phyloP scores from a whole-genome alignment of 1,284 basidiomycete species.

The Fomitopsis pinicola region DNA sequence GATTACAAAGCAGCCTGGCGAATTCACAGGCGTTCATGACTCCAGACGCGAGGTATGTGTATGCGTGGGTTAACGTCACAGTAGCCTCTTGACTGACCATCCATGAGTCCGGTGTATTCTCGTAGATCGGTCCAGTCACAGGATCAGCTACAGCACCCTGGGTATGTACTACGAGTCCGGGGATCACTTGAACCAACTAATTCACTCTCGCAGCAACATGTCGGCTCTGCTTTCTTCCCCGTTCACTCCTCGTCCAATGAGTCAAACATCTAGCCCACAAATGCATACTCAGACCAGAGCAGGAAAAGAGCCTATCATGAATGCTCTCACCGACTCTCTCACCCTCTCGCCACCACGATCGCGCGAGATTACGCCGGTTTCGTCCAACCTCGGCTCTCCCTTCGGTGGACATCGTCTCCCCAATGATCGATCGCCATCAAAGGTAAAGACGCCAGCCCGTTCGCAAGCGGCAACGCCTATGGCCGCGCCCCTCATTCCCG shows the following conservation, averaged over 20 bases:
- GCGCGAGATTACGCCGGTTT: conserved; percentile 14
- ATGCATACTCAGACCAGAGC: not conserved
- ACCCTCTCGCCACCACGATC: conserved; percentile 13
- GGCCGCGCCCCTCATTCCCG: conserved; percentile 6
- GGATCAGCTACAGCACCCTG: not conserved
- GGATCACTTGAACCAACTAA: too few relatives aligned
- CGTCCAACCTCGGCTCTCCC: conserved; percentile 29
- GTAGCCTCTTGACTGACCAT: not conserved
- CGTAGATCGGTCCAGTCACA: conserved; percentile 16
- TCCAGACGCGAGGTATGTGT: conserved; percentile 41
- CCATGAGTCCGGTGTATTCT: conserved; percentile 20
- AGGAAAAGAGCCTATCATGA: conserved; percentile 1
- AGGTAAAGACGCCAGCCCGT: conserved; percentile 14
- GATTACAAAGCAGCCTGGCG: not conserved
- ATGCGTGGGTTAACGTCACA: not conserved
- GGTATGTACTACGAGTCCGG: not conserved
- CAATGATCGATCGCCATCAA: conserved; percentile 9
- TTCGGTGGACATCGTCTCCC: conserved; percentile 21
- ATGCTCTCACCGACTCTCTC: conserved; percentile 9
- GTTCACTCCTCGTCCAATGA: conserved; percentile 1
- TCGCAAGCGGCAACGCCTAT: conserved; percentile 19
- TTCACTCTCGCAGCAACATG: not conserved
- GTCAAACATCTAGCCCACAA: not conserved
- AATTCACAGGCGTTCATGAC: conserved; percentile 40
- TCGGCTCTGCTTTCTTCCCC: conserved; percentile 2